Conservation (phyloP, 2,329 filamentous ascomycete species). For the Ophiostoma sp. region DNA sequence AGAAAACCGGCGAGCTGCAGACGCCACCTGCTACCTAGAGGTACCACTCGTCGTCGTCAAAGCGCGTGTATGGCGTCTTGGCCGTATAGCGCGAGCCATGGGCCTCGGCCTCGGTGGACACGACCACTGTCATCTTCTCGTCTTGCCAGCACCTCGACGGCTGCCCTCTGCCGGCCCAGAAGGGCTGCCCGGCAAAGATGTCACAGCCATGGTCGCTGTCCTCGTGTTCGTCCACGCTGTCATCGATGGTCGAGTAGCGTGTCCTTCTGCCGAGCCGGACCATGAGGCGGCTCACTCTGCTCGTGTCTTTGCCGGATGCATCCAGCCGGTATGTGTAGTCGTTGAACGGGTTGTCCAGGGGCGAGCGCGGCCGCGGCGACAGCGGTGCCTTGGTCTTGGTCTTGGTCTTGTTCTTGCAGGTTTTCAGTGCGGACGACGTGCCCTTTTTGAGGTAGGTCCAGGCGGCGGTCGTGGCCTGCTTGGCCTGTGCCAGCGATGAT, state of each 20-base stretch:
- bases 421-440: neutral
- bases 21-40: neutral
- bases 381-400: neutral
- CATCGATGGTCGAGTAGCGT: slow-evolving; percentile 15
- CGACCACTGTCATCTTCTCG: slow-evolving; percentile 3
- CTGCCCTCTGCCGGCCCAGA: neutral
- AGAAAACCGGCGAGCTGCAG: slow-evolving; percentile 3
- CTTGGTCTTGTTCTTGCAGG: neutral
- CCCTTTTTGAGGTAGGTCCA: slow-evolving; percentile 16
- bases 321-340: slow-evolving; percentile 3
- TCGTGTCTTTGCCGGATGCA: neutral
- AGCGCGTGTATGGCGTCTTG: neutral
- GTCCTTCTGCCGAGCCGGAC: neutral
- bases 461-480: slow-evolving; percentile 18
- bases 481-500: slow-evolving; percentile 9
- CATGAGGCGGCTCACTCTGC: slow-evolving; percentile 14
- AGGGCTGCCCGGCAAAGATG: slow-evolving; percentile 14
- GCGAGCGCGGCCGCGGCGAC: neutral
- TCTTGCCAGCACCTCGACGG: neutral
- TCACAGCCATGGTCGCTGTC: slow-evolving; percentile 13
- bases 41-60: slow-evolving; percentile 1
- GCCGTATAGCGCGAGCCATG: neutral
- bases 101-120: neutral
- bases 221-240: neutral
- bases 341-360: neutral